Base-by-base conservation (phyloP, 1,284 basidiomycete species). In the Hemileia vastatrix region DNA sequence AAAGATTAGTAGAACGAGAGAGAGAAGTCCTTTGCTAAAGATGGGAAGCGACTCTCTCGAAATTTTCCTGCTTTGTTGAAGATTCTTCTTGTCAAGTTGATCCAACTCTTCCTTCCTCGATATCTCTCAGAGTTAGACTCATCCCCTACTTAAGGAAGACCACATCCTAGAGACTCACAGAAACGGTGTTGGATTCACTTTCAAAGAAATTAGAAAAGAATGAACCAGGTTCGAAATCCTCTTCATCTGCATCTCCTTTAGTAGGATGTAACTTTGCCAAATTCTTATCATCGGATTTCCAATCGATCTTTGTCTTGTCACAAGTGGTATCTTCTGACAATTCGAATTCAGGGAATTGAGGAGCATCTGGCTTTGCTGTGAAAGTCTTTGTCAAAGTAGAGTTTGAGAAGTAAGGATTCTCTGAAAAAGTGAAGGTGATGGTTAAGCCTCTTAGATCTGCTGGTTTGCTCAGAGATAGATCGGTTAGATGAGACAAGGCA, bases 181-280 rank as follows among this genome's bases (percentile, higher is more conserved):
- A 27, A 27, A 27, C 27, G 27, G 27, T 27, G 27, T 27, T 27
- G 27, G 27, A 27, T 27, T 27, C 27, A 27, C 27, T 27, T n/a
- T 81, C 75, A 75, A 87, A 88, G 68, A 92, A 90, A 71, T 85
- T 86, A 77, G 89, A 88, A 82, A 92, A 92, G 79, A 92, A 90
- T 71, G 84, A 88, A 61, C 90, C 89, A 52, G 81, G 78, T 62
- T 90, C 88, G 43, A 83, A 83, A 59, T 81, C 81, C 33, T 66
- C 65, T 6, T 47, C 59, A 31, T 72, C 69, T n/a, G n/a, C n/a
- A n/a, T n/a, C n/a, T 55, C 69, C 70, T 27, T 83, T 80, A 45
- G 84, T 83, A 50, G 89, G 88, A 76, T 88, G 85, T 64, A 85
- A 69, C 76, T 88, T 88, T 33, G 83, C 84, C 70, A 91, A 76